Evolutionary conservation across 352 stramenopile genomes (phyloP), one percentile per base, ranked within the genome.

Genomic region (Pythium volutum): DNA sequence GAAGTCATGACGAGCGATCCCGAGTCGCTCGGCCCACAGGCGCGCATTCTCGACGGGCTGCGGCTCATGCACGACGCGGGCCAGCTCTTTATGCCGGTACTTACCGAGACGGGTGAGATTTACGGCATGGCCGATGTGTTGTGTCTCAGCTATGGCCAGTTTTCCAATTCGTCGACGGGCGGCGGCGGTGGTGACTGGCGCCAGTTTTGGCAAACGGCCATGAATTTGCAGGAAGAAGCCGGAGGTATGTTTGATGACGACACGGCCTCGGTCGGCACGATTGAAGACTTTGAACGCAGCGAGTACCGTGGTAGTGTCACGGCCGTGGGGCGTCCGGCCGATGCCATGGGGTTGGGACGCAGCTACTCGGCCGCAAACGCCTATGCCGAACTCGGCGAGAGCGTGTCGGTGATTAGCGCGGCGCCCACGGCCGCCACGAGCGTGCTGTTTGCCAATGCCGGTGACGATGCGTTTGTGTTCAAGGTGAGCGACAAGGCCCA

Each of bases 231-330:
- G 55, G 87, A 96, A 42, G 82, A 96, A 64, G 75, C 85, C 8
- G 83, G 82, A 8, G 80, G 75, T 39, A 80, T 84, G 55, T 93
- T 91, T 59, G 87, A 91, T 9, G 84, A 94, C 43, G 87, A 95
- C 25, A 86, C 70, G 12, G 77, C 73, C 15, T 96, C 87, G 2
- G 84, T 96, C 3, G 85, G 86, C 15, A 96, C 87, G 4, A 96
- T 96, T 47, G 87, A 96, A 56, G 87, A 95, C 41, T 96, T 96
- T 54, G 86, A 95, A 59, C 86, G 85, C 15, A 91, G 75, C 46
- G 87, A 96, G 67, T 89, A 81, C 55, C 79, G 83, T 42, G 75
- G 62, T 33, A 73, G 56, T 39, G 61, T 65, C 27, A 36, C 42
- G 31, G 63, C 26, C 73, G 57, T 36, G 73, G 69, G 27, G 56